These are phyloP conservation scores for Colletotrichum shisoi DNA, from an alignment of 2,329 filamentous ascomycete species.

Conservation along the genomic window DNA sequence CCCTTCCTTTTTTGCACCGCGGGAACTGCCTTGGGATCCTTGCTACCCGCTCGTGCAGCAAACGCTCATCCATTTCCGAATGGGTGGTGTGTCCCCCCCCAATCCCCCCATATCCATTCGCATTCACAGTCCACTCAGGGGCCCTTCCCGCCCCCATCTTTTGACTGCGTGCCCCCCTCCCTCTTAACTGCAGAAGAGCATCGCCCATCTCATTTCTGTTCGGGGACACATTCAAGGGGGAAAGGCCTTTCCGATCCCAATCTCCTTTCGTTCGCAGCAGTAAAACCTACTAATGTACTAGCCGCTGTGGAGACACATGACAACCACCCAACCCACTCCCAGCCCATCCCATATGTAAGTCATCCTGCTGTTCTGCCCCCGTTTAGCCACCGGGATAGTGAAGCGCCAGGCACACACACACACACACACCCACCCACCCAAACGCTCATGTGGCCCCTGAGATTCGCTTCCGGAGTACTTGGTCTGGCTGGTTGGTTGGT, in stretches of 20 bases:
- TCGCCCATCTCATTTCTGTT: conserved; percentile 37
- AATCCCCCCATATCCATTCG: not conserved
- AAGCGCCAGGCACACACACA: too few relatives aligned
- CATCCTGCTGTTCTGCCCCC: conserved; percentile 25
- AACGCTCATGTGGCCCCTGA: not conserved
- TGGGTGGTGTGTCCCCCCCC: not conserved
- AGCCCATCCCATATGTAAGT: conserved; percentile 37
- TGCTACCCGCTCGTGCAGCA: conserved; percentile 56
- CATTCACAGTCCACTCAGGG: too few relatives aligned
- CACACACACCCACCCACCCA: too few relatives aligned
- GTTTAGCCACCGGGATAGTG: not conserved
- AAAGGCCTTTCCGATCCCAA: conserved; percentile 24
- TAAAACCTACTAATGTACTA: conserved; percentile 25
- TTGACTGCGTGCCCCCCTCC: conserved; percentile 9
- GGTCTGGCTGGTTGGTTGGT: not conserved
- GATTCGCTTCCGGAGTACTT: not conserved
- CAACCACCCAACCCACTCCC: conserved; percentile 12
- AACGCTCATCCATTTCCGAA: conserved; percentile 27
- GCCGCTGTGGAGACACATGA: conserved; percentile 33
- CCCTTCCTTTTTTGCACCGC: conserved; percentile 35
- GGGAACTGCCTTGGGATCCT: conserved; percentile 48
- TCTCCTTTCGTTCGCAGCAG: conserved; percentile 25
- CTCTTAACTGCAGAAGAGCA: conserved; percentile 32
- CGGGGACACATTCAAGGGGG: conserved; percentile 14
- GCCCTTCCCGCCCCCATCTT: conserved; percentile 4